Base-by-base conservation (phyloP, 345 rosid genomes). In the Orychophragmus violaceus region DNA sequence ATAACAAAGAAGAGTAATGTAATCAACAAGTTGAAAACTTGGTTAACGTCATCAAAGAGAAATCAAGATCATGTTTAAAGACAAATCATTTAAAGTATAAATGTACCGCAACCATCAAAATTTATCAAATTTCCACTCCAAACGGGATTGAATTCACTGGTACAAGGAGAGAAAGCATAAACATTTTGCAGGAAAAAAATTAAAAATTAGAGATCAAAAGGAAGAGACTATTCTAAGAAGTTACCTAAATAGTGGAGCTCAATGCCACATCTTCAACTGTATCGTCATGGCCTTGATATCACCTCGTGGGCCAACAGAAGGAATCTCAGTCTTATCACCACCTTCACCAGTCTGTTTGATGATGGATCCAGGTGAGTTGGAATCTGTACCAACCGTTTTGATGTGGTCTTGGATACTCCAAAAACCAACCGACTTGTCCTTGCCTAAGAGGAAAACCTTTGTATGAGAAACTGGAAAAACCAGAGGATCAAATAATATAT, bases 361-460 rank as follows among this genome's bases (percentile, higher is more conserved):
- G 76, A 88, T 84, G 44, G 90, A 82, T 70, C 84, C 93, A 17
- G 90, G 64, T 62, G 90, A 70, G 71, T 89, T 75, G 13, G 89
- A 79, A 65, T 89, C 90, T 51, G 87, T 53, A 25, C 87, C 84
- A n/a, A 84, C 66, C 8, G 88, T 49, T 18, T 94, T 82, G 71
- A 94, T 81, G 71, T 94, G 97, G 82, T 94, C 99, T 74, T 94
- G 92, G 78, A 94, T 90, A 58, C 99, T 94, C 97, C 99, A 94
- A 66, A 87, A 67, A 70, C 88, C 95, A 70, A 94, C 99, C 1
- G 89, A 76, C 72, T 83, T 90, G 69, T 90, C 99, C 88, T n/a
- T n/a, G n/a, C n/a, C n/a, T n/a, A n/a, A n/a, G n/a, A n/a, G n/a
- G n/a, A n/a, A n/a, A n/a, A n/a, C 9, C 53, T 32, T 59, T 19